phyloP scores from a whole-genome alignment of 495 filamentous ascomycete species.

The Glonium stellatum region DNA sequence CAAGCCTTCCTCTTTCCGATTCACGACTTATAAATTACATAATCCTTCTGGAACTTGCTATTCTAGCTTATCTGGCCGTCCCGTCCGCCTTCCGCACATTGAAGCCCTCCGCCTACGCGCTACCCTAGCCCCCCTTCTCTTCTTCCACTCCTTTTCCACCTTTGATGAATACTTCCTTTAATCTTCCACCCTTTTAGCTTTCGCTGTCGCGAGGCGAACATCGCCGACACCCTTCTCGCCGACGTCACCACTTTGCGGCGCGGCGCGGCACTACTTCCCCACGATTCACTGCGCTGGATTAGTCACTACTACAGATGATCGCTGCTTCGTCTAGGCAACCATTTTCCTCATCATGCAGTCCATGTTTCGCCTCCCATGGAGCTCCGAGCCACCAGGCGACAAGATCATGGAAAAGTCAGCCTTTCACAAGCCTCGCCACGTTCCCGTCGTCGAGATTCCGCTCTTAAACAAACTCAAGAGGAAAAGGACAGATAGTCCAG shows the following conservation, averaged over 20 bases:
- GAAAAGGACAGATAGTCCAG: slow-evolving; percentile 31
- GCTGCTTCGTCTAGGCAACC: slow-evolving; percentile 23
- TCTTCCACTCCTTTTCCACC: slow-evolving; percentile 26
- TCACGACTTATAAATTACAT: slow-evolving; percentile 1
- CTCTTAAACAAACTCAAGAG: slow-evolving; percentile 33
- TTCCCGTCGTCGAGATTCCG: slow-evolving; percentile 35
- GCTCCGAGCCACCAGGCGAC: slow-evolving; percentile 32
- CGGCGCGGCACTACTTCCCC: slow-evolving; percentile 3
- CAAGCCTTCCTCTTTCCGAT: background rate
- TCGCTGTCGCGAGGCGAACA: slow-evolving; percentile 1
- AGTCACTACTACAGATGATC: slow-evolving; percentile 26
- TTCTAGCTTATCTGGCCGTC: background rate
- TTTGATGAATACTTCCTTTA: slow-evolving; percentile 16
- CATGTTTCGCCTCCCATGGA: slow-evolving; percentile 38
- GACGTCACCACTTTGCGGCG: slow-evolving; percentile 20
- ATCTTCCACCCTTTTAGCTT: slow-evolving; percentile 9
- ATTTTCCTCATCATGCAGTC: slow-evolving; percentile 33
- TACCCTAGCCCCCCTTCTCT: slow-evolving; percentile 10
- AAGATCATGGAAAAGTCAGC: slow-evolving; percentile 30
- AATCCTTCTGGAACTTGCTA: background rate
- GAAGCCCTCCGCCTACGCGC: slow-evolving; percentile 4
- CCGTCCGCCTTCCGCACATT: background rate
- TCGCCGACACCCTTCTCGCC: slow-evolving; percentile 15
- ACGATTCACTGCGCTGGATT: slow-evolving; percentile 15
- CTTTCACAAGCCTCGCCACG: slow-evolving; percentile 30